Percentiles rank a stretch among this genome's conserved stretches.
Conservation (phyloP, 2,329 filamentous ascomycete genomes). For the Leptoxyphium fumago region DNA sequence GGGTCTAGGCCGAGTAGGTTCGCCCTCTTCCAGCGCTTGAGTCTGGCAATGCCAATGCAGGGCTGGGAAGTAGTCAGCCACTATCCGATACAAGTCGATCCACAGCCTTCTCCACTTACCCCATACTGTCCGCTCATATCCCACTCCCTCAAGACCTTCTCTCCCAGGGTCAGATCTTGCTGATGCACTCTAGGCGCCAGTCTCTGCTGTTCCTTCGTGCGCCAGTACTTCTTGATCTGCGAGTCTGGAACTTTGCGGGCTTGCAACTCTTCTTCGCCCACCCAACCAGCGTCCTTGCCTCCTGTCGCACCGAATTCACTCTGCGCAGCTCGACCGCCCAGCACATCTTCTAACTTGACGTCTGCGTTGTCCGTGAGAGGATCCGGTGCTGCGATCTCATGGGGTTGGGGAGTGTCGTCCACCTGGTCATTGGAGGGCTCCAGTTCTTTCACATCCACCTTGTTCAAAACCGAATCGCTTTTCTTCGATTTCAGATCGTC, state of each 20-base stretch:
- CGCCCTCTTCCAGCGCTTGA: constrained; percentile 79
- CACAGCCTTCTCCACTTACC: constrained; percentile 40
- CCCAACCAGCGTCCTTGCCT: constrained; percentile 24
- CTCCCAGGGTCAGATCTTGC: constrained; percentile 51
- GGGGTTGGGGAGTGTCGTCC: no score
- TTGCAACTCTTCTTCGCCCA: constrained; percentile 31
- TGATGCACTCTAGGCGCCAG: constrained; percentile 64
- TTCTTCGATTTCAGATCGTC: constrained; percentile 21
- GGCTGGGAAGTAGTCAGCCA: constrained; percentile 41
- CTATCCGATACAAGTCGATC: no score
- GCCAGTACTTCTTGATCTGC: constrained; percentile 69
- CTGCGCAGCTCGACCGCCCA: constrained; percentile 15
- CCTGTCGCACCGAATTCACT: constrained; percentile 29
- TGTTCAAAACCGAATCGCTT: constrained; percentile 21
- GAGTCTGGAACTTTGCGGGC: constrained; percentile 52
- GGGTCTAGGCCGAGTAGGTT: constrained; percentile 70
- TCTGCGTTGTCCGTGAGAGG: constrained; percentile 22
- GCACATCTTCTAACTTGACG: constrained; percentile 14
- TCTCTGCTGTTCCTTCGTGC: constrained; percentile 51
- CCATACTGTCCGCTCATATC: constrained; percentile 86
- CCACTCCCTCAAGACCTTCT: constrained; percentile 84
- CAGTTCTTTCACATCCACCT: no score
- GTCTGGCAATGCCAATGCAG: constrained; percentile 67
- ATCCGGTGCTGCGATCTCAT: constrained; percentile 19
- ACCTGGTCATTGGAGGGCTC: no score